These are phyloP conservation scores for Fomitopsis betulina DNA, from an alignment of 1,284 basidiomycete genomes.

Conservation along the genomic window DNA sequence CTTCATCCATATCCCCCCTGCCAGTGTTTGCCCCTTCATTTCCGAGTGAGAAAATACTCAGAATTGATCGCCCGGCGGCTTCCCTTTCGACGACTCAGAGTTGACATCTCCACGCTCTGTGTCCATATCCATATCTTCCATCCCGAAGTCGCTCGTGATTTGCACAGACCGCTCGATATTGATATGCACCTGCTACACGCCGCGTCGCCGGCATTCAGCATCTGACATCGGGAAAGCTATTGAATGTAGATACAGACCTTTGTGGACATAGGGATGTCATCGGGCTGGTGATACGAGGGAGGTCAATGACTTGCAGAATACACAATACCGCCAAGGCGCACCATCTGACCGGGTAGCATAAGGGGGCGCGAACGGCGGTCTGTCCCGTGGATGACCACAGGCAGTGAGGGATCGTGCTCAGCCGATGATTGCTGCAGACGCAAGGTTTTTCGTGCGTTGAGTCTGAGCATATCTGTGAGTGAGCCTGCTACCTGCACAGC, in stretches of 20 bases:
- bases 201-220: background rate
- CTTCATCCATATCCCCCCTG: no score
- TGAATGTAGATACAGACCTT: background rate
- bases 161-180: background rate
- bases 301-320: no score
- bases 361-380: background rate
- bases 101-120: background rate
- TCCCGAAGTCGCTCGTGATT: background rate
- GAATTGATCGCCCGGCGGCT: background rate
- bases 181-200: background rate
- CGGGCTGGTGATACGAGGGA: background rate
- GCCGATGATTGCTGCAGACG: slow-evolving; percentile 23
- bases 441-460: slow-evolving; percentile 27
- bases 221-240: background rate
- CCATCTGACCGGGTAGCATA: background rate
- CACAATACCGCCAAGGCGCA: background rate
- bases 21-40: background rate
- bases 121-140: background rate
- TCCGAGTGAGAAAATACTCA: background rate
- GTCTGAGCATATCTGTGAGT: slow-evolving; percentile 11
- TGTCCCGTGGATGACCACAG: slow-evolving; percentile 17
- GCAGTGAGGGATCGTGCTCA: slow-evolving; percentile 25
- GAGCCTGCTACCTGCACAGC: background rate
- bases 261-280: background rate
- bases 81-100: background rate